Evolutionary conservation across 495 filamentous ascomycete genomes (phyloP), one percentile per base, ranked within the genome.

Genomic region (Bombardia bombarda): DNA sequence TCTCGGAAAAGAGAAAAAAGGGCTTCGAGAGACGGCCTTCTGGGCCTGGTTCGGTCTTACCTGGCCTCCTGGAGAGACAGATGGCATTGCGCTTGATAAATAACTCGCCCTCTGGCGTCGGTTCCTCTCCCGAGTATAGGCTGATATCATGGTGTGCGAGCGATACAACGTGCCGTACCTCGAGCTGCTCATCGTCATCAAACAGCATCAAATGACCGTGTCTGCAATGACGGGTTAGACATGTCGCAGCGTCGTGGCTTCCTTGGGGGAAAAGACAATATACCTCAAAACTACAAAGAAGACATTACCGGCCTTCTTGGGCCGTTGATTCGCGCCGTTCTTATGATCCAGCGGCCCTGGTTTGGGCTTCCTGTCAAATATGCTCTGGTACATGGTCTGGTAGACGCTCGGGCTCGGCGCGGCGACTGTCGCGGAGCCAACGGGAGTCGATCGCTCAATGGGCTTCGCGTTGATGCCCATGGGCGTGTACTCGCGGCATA

Each of bases 171-270:
- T 96, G 86, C 49, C 90, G 82, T 18, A 97, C 90, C 61, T 97
- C 93, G 44, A 93, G 69, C 60, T 97, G 88, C 47, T 73, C 70
- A 47, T 75, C 69, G 55, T 96, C 88, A 55, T 98, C 92, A 62
- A 95, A 98, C 17, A 98, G 82, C 88, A 98, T 95, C 42, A 98
- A 64, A 56, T 97, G 87, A 24, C 90, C 89, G 64, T 95, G 93
- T 65, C 92, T 93, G 49, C 48, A 31, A 14, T 16, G 46, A 7
- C 12, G 21, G 8, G 56, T 55, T 48, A 45, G 38, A 45, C 25
- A 23, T 39, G 36, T 18, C 13, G 3, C 17, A 23, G n/a, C 10
- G 13, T 4, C 17, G 18, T 14, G 9, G 19, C 20, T 42, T 21
- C 13, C 14, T 18, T 1, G 26, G n/a, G 22, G 17, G 30, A 19